Evolutionary conservation across 2,329 filamentous ascomycete species (phyloP).

Genomic region (Calycina herbarum): DNA sequence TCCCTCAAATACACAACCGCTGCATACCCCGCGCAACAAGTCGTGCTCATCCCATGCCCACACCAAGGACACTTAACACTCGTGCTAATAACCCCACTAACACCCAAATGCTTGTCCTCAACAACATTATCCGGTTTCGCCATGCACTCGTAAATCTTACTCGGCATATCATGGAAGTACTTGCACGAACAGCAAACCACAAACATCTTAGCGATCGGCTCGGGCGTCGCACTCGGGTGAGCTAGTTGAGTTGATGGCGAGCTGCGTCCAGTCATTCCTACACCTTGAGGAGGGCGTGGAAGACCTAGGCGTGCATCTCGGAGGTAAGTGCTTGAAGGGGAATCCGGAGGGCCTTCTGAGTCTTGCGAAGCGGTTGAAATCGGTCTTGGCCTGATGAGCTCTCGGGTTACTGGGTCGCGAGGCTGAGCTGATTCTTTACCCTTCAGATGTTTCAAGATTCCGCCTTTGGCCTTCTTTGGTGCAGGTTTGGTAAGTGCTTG

Average conservation of each 20-base stretch:
- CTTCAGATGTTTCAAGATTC: conserved; percentile 22
- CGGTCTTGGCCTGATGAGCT: conserved; percentile 19
- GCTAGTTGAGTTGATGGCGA: conserved; percentile 8
- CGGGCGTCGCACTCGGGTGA: conserved; percentile 9
- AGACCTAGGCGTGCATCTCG: conserved; percentile 29
- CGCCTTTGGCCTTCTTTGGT: conserved; percentile 30
- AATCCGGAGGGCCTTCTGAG: conserved; percentile 22
- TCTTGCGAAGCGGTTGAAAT: conserved; percentile 20
- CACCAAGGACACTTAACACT: conserved; percentile 72
- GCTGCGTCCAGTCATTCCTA: conserved; percentile 10
- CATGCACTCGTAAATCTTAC: conserved; percentile 64
- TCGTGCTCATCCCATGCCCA: conserved; percentile 66
- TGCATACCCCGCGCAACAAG: conserved; percentile 68
- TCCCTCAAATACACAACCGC: conserved; percentile 67
- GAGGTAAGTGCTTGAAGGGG: conserved; percentile 26
- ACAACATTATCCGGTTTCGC: conserved; percentile 57
- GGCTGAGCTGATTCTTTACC: conserved; percentile 34
- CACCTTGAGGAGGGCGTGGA: conserved; percentile 12
- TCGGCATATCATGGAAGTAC: conserved; percentile 66
- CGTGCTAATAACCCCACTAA: conserved; percentile 58
- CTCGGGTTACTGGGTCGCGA: conserved; percentile 7
- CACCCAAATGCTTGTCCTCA: conserved; percentile 51
- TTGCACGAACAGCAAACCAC: conserved; percentile 65
- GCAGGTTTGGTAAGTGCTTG: conserved; percentile 39
- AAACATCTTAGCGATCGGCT: conserved; percentile 58